A percentile compares a stretch with the other conserved stretches of the same genome.
These are phyloP conservation scores for Kitagawia praeruptora DNA, from an alignment of 129 eudicot genomes.

Conservation along the genomic window DNA sequence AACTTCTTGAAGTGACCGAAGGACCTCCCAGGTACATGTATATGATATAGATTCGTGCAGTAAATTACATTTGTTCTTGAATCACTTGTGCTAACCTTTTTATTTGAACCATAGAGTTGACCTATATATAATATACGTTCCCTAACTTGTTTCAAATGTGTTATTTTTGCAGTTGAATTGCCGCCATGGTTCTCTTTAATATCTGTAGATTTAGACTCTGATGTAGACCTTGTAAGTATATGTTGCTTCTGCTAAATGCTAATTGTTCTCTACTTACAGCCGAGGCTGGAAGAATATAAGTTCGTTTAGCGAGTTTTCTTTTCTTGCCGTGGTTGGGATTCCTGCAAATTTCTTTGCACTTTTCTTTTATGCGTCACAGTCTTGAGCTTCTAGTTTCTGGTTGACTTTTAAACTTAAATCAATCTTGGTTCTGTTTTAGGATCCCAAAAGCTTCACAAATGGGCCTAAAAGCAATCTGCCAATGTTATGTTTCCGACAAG, in stretches of 20 bases:
- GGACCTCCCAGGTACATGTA: not conserved
- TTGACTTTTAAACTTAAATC: not conserved
- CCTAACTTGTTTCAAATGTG: constrained; percentile 5
- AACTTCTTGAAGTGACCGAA: not conserved
- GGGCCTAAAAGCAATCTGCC: constrained; percentile 38
- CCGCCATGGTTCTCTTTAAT: constrained; percentile 74
- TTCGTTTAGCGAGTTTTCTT: not conserved
- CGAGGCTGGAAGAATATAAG: not conserved
- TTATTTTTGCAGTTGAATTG: constrained; percentile 67
- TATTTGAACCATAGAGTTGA: not conserved
- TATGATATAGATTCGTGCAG: not conserved
- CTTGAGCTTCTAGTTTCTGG: not conserved
- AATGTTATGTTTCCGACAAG: constrained; percentile 80
- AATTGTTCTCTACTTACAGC: not conserved
- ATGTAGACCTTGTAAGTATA: constrained; percentile 66
- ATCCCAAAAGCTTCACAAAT: constrained; percentile 25
- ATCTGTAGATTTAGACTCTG: constrained; percentile 62
- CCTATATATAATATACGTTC: no score
- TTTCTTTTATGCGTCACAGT: not conserved
- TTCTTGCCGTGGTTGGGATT: not conserved
- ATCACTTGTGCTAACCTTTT: not conserved
- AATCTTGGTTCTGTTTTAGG: constrained; percentile 32
- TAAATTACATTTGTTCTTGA: not conserved
- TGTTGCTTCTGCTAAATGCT: constrained; percentile 2
- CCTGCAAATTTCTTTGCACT: not conserved